phyloP scores from a whole-genome alignment of 306 rosid species.

The Corylus heterophylla region DNA sequence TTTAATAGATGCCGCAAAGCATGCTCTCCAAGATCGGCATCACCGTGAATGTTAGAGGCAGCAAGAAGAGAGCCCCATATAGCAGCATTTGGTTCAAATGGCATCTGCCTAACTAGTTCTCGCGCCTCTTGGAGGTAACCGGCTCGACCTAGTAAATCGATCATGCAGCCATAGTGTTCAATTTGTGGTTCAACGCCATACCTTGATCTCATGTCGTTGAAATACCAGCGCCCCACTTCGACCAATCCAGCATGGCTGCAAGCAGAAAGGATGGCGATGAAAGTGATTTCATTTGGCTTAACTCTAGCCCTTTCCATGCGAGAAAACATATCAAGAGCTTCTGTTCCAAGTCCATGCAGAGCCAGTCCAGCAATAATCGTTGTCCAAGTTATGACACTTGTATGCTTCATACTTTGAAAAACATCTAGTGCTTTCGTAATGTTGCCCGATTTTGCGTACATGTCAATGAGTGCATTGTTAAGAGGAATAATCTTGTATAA shows the following conservation, averaged over 20 bases:
- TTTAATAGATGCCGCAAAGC: slow-evolving; percentile 46
- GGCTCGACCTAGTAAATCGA: slow-evolving; percentile 64
- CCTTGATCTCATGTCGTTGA: slow-evolving; percentile 42
- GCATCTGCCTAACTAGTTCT: slow-evolving; percentile 48
- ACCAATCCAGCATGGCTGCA: slow-evolving; percentile 71
- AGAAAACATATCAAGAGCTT: slow-evolving; percentile 49
- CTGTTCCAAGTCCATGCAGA: slow-evolving; percentile 66
- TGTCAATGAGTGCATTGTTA: slow-evolving; percentile 63
- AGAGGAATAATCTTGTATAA: slow-evolving; percentile 43
- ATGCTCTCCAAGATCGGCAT: slow-evolving; percentile 54
- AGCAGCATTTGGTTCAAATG: slow-evolving; percentile 64
- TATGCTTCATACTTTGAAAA: slow-evolving; percentile 43
- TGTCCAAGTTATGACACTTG: slow-evolving; percentile 62
- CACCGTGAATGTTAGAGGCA: slow-evolving; percentile 46
- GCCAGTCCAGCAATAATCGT: slow-evolving; percentile 73
- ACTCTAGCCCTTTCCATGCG: slow-evolving; percentile 56
- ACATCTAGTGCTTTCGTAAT: slow-evolving; percentile 37
- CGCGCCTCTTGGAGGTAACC: slow-evolving; percentile 69
- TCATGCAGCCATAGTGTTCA: slow-evolving; percentile 58
- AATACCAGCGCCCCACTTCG: slow-evolving; percentile 46
- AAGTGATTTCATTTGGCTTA: slow-evolving; percentile 62
- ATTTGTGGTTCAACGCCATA: slow-evolving; percentile 51
- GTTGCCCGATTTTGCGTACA: slow-evolving; percentile 76
- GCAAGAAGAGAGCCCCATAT: slow-evolving; percentile 83
- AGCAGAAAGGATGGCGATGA: slow-evolving; percentile 68